These are phyloP conservation scores for Nepenthes mirabilis DNA, from an alignment of 148 eudicot species.

Conservation along the genomic window DNA sequence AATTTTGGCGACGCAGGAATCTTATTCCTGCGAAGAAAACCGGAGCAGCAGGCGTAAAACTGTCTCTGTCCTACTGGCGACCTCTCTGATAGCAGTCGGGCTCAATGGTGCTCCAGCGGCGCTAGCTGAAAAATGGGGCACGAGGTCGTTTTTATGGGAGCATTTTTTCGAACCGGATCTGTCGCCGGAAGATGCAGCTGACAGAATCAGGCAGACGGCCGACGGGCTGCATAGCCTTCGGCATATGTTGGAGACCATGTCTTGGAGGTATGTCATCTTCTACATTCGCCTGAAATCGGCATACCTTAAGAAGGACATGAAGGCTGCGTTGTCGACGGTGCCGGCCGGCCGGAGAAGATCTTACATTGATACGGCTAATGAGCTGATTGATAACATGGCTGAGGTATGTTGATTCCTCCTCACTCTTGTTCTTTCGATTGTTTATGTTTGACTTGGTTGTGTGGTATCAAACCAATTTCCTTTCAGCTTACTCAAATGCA, in stretches of 20 bases:
- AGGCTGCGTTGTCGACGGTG: slow-evolving; percentile 42
- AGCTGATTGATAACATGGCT: slow-evolving; percentile 67
- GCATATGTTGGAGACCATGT: slow-evolving; percentile 76
- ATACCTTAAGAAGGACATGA: slow-evolving; percentile 69
- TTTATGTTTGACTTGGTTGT: too few species aligned
- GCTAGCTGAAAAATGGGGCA: slow-evolving; percentile 74
- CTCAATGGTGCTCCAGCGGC: slow-evolving; percentile 22
- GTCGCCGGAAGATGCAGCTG: slow-evolving; percentile 72
- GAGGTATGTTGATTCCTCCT: slow-evolving; percentile 31
- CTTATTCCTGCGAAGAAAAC: too few species aligned
- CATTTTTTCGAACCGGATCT: slow-evolving; percentile 65
- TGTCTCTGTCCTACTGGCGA: too few species aligned
- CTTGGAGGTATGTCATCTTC: slow-evolving; percentile 80
- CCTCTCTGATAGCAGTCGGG: slow-evolving; percentile 7
- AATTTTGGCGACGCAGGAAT: too few species aligned
- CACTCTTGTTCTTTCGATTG: too few species aligned
- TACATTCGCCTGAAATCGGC: slow-evolving; percentile 57
- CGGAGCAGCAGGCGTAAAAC: too few species aligned
- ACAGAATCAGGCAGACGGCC: slow-evolving; percentile 58
- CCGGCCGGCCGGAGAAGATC: slow-evolving; percentile 25
- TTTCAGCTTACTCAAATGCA: too few species aligned
- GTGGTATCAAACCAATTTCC: too few species aligned
- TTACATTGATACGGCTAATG: slow-evolving; percentile 58
- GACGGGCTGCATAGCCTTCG: slow-evolving; percentile 64
- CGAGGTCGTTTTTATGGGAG: slow-evolving; percentile 56